These are phyloP conservation scores for Aaosphaeria pasadenensis DNA, from an alignment of 2,329 filamentous ascomycete genomes.

Conservation along the genomic window DNA sequence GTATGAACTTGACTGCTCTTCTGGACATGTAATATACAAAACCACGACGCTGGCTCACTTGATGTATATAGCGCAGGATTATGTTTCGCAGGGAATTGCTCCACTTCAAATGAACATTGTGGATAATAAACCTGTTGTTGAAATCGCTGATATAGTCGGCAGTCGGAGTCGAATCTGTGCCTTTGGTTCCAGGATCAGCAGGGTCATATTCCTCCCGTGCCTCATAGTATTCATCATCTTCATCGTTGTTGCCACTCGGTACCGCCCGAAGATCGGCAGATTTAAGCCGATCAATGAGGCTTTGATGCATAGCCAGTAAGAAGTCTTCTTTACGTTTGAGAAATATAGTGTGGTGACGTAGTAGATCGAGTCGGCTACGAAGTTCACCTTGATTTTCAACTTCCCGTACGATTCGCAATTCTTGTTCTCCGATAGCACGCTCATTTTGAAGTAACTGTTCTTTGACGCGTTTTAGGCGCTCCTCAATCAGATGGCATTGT, in stretches of 20 bases:
- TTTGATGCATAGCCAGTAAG: constrained; percentile 56
- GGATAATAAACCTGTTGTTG: constrained; percentile 96
- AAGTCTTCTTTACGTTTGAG: constrained; percentile 59
- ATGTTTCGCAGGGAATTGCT: constrained; percentile 95
- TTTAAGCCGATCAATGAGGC: constrained; percentile 53
- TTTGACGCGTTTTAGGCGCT: constrained; percentile 74
- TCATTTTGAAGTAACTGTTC: constrained; percentile 75
- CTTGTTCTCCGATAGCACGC: constrained; percentile 69
- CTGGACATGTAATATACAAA: constrained; percentile 98
- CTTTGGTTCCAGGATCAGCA: constrained; percentile 44
- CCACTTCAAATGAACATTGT: constrained; percentile 98
- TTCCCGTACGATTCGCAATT: constrained; percentile 59
- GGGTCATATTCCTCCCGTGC: constrained; percentile 53
- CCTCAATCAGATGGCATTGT: constrained; percentile 79
- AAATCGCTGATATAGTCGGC: constrained; percentile 91
- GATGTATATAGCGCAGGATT: constrained; percentile 93
- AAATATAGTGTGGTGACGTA: constrained; percentile 56
- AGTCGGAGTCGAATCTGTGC: constrained; percentile 65
- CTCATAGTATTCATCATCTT: constrained; percentile 46
- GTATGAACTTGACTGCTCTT: constrained; percentile 93
- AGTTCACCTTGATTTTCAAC: constrained; percentile 52
- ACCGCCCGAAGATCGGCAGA: constrained; percentile 55
- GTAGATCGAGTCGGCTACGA: constrained; percentile 53
- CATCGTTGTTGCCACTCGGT: constrained; percentile 43
- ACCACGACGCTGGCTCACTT: constrained; percentile 90